These are phyloP conservation scores for Sonneratia alba DNA, from an alignment of 345 rosid genomes.

Conservation along the genomic window DNA sequence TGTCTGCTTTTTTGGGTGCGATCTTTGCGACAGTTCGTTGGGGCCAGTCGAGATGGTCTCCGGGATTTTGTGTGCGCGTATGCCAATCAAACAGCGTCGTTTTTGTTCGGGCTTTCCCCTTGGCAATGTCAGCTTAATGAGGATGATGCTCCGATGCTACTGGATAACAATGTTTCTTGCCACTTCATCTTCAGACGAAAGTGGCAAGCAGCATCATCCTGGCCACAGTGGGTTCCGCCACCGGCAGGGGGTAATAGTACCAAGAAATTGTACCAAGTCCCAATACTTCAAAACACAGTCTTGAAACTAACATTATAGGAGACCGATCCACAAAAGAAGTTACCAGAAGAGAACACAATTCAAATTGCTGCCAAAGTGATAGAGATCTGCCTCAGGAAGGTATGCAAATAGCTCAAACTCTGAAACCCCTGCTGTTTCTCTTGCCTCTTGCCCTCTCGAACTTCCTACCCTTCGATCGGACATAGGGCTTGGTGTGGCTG, in stretches of 20 bases:
- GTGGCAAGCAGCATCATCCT: no score
- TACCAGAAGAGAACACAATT: background rate
- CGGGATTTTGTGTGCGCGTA: slow-evolving; percentile 36
- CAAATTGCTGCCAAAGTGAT: background rate
- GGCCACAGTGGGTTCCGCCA: no score
- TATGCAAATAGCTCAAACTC: slow-evolving; percentile 22
- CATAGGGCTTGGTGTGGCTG: slow-evolving; percentile 86
- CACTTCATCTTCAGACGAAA: no score
- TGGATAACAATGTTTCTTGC: background rate
- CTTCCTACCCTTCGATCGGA: slow-evolving; percentile 82
- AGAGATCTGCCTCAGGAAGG: background rate
- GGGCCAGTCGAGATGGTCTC: slow-evolving; percentile 9
- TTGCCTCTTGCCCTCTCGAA: slow-evolving; percentile 86
- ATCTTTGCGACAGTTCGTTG: no score
- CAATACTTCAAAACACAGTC: no score
- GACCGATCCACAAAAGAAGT: no score
- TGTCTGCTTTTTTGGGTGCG: background rate
- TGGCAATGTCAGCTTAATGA: background rate
- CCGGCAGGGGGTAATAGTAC: no score
- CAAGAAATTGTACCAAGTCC: no score
- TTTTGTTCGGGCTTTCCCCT: slow-evolving; percentile 18
- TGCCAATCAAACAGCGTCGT: background rate
- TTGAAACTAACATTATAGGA: no score
- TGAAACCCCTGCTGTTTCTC: slow-evolving; percentile 74
- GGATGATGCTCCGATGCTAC: slow-evolving; percentile 3